Evolutionary conservation across 2,329 filamentous ascomycete species (phyloP).

Genomic region (Colletotrichum tabaci): DNA sequence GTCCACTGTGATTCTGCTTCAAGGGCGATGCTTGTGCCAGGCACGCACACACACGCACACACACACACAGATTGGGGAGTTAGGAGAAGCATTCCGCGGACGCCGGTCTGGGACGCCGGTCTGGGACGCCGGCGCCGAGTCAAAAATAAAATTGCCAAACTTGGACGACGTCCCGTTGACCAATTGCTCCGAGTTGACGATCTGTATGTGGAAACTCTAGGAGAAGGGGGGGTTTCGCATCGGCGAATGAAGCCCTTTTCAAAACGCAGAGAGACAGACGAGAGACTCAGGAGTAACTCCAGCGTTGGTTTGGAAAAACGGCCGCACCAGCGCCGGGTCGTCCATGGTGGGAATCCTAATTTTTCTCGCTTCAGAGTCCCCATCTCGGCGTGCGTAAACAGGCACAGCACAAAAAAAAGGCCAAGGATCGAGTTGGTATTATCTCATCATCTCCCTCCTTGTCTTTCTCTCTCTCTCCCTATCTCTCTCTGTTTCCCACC

Average conservation of each 20-base stretch:
- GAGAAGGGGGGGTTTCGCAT: not conserved
- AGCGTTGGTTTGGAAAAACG: slow-evolving; percentile 18
- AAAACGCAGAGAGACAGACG: no score
- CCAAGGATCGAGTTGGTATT: not conserved
- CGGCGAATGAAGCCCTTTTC: slow-evolving; percentile 2
- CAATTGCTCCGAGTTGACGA: slow-evolving; percentile 1
- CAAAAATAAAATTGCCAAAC: not conserved
- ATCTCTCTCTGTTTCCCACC: no score
- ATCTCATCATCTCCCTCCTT: no score
- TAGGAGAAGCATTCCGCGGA: not conserved
- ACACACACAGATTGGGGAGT: not conserved
- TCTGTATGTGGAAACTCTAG: slow-evolving; percentile 10
- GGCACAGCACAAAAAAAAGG: not conserved
- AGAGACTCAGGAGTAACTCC: no score
- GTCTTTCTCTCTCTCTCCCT: no score
- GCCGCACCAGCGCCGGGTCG: slow-evolving; percentile 18
- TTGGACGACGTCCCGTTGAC: not conserved
- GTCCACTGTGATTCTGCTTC: not conserved
- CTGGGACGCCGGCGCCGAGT: slow-evolving; percentile 26
- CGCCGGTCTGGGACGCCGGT: slow-evolving; percentile 12
- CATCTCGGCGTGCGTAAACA: slow-evolving; percentile 6
- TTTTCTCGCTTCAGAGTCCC: slow-evolving; percentile 3
- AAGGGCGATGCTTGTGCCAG: slow-evolving; percentile 6
- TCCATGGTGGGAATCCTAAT: not conserved
- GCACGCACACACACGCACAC: not conserved